Evolutionary conservation across 1,284 basidiomycete genomes (phyloP).

Genomic region (Blastosporella zonata): DNA sequence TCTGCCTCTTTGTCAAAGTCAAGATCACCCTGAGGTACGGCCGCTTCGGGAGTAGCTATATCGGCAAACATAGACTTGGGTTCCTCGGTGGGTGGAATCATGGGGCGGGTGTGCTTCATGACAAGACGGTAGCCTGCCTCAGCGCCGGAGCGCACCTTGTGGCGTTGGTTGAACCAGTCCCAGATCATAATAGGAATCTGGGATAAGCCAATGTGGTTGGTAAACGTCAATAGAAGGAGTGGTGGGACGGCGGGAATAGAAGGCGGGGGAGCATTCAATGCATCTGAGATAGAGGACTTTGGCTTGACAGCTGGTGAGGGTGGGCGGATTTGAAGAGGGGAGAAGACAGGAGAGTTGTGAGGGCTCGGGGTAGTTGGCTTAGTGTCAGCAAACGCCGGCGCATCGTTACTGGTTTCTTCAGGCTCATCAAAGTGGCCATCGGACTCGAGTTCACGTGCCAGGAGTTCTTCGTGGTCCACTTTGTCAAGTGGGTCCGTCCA

Average conservation of each 20-base stretch:
- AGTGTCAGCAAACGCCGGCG: constrained; percentile 29
- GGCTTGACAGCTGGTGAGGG: constrained; percentile 22
- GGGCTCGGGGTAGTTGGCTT: constrained; percentile 31
- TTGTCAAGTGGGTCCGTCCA: constrained; percentile 77
- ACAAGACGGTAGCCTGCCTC: constrained; percentile 82
- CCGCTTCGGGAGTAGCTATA: constrained; percentile 17
- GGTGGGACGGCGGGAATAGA: constrained; percentile 78
- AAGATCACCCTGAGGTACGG: constrained; percentile 49
- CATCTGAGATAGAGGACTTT: constrained; percentile 28
- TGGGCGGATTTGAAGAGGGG: constrained; percentile 35
- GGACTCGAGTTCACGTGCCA: constrained; percentile 65
- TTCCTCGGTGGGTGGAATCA: constrained; percentile 38
- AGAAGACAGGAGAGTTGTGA: constrained; percentile 37
- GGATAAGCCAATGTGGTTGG: constrained; percentile 81
- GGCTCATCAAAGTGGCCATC: constrained; percentile 81
- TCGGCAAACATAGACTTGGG: constrained; percentile 23
- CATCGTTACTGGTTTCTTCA: constrained; percentile 31
- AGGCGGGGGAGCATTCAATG: constrained; percentile 49
- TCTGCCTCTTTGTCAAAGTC: constrained; percentile 76
- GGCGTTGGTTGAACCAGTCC: constrained; percentile 91
- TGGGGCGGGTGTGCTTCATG: constrained; percentile 60
- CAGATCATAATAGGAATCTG: constrained; percentile 89
- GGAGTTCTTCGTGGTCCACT: constrained; percentile 73
- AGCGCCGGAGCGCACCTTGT: constrained; percentile 74
- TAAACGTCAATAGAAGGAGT: constrained; percentile 85